Conservation (phyloP, 345 rosid genomes). For the Hibiscus tridactylites region DNA sequence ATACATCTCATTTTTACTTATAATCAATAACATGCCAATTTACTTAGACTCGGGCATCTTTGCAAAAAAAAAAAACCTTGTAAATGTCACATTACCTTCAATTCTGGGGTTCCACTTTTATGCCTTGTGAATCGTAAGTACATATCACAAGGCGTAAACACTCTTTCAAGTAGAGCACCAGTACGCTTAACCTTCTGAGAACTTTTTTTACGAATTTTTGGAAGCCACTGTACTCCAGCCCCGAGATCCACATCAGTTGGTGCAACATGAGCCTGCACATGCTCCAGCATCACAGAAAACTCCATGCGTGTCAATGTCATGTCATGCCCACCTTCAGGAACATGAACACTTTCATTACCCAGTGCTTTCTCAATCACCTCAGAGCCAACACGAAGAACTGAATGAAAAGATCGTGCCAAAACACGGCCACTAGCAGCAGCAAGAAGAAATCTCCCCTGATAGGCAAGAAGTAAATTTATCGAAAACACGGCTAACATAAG, state of each 20-base stretch:
- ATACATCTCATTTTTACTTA: background rate
- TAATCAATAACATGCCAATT: slow-evolving; percentile 1
- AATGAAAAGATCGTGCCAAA: slow-evolving; percentile 85
- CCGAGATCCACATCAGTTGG: slow-evolving; percentile 99
- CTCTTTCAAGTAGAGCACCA: slow-evolving; percentile 96
- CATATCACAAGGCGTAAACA: slow-evolving; percentile 98
- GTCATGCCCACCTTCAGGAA: slow-evolving; percentile 79
- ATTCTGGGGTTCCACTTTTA: slow-evolving; percentile 93
- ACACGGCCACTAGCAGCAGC: slow-evolving; percentile 98
- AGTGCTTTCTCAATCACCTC: slow-evolving; percentile 88
- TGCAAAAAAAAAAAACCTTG: background rate
- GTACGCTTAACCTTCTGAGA: slow-evolving; percentile 95
- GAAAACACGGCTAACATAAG: background rate
- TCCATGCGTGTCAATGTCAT: slow-evolving; percentile 93
- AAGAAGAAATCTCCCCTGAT: slow-evolving; percentile 92
- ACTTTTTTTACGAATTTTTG: slow-evolving; percentile 60
- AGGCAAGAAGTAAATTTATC: background rate
- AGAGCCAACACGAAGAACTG: slow-evolving; percentile 77
- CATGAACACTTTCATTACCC: slow-evolving; percentile 45
- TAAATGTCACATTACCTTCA: slow-evolving; percentile 54
- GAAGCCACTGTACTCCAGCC: slow-evolving; percentile 99
- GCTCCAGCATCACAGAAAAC: slow-evolving; percentile 91
- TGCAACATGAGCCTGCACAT: slow-evolving; percentile 99
- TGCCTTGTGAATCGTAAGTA: slow-evolving; percentile 87
- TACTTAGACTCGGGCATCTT: background rate